Base-by-base conservation (phyloP, 2,329 filamentous ascomycete genomes). In the Huntiella decipiens region DNA sequence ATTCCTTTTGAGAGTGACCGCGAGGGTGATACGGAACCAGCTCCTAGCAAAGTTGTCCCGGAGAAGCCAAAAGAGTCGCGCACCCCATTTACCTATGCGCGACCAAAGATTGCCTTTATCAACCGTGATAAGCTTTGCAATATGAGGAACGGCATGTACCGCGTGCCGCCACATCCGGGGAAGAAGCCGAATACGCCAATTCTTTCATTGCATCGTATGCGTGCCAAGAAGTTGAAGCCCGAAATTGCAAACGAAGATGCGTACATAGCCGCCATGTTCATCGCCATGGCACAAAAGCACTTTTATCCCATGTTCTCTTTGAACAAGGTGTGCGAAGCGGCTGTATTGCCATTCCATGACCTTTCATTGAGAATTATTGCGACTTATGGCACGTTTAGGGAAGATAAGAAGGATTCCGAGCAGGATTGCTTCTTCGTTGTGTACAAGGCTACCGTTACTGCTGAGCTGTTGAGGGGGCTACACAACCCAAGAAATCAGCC, bases 251-350 rank as follows among this genome's bases (percentile, higher is more conserved):
- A 74, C 42, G 65, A 70, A 41, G 72, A 77, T 52, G 60, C 67
- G 0, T 66, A 71, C 47, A 60, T 74, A 33, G 59, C 71, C 4
- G 70, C 64, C 15, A 62, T 67, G 38, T 66, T 75, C 47, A 52
- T 77, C 10, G 66, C 68, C 40, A 70, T 76, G 66, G 73, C 73
- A 5, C 73, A 77, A 52, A 61, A 63, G 6, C 63, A 69, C 40
- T 71, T 70, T 47, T 74, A 75, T 53, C 50, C 49, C 51, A 7
- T 57, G 55, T 12, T 49, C 3, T 51, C 45, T 4, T 48, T 51
- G 22, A 48, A 46, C 33, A 52, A 52, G 10, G 52, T 52, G 8
- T 51, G 52, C 36, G 52, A 53, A 32, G 5, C 47, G 5, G 32
- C 37, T 11, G 44, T 43, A 6, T 55, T 63, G 5, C 51, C 59